Percentiles rank a stretch among this genome's conserved stretches.
Evolutionary conservation across 495 filamentous ascomycete species (phyloP).

Genomic region (Aspergillus egyptiacus): DNA sequence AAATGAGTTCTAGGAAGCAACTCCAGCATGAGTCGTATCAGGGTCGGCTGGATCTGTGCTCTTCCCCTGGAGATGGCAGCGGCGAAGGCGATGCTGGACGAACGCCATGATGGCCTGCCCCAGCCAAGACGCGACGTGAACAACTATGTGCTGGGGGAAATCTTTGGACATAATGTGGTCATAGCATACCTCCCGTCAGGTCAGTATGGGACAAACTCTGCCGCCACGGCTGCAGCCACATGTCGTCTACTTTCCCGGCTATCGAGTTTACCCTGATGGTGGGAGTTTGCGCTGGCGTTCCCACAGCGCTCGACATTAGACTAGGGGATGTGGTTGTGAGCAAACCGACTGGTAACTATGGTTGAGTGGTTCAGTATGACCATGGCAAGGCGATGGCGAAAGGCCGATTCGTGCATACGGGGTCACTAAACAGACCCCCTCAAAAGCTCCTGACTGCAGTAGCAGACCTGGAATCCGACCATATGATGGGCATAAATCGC

Average conservation of each 20-base stretch:
- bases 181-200: slow-evolving; percentile 26
- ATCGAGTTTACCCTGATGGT: slow-evolving; percentile 28
- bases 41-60: slow-evolving; percentile 2
- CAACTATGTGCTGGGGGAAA: background rate
- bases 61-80: slow-evolving; percentile 4
- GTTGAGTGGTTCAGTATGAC: slow-evolving; percentile 35
- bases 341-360: slow-evolving; percentile 12
- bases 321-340: slow-evolving; percentile 37
- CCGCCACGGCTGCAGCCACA: slow-evolving; percentile 23
- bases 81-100: slow-evolving; percentile 4
- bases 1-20: no score
- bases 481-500: slow-evolving; percentile 2
- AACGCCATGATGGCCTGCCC: background rate
- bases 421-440: slow-evolving; percentile 30
- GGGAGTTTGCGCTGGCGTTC: slow-evolving; percentile 32
- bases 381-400: slow-evolving; percentile 30
- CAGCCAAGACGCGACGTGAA: background rate
- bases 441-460: slow-evolving; percentile 17
- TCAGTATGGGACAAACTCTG: slow-evolving; percentile 23
- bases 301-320: slow-evolving; percentile 23
- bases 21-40: background rate
- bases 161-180: slow-evolving; percentile 25
- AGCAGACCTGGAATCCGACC: background rate
- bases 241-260: slow-evolving; percentile 19
- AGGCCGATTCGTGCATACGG: slow-evolving; percentile 30